Evolutionary conservation across 2,329 filamentous ascomycete species (phyloP).

Genomic region (Rutstroemia sp.): DNA sequence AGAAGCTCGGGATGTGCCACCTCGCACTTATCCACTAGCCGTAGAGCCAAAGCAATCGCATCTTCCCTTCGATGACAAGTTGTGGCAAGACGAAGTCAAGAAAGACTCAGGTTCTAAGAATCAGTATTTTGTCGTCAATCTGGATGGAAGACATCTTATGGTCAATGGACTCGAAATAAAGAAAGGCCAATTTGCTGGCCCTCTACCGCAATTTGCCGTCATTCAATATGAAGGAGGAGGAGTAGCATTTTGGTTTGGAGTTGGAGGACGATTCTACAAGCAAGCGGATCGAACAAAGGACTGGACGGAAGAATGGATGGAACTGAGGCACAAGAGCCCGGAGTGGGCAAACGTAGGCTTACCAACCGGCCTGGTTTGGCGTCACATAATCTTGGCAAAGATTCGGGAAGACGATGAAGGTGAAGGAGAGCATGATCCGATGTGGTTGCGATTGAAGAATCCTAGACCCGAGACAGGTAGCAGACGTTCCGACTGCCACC

Average conservation of each 20-base stretch:
- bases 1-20: conserved; percentile 15
- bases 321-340: conserved; percentile 10
- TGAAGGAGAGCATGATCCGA: conserved; percentile 1
- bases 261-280: conserved; percentile 16
- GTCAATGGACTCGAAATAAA: conserved; percentile 24
- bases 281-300: conserved; percentile 1
- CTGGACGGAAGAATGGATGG: conserved; percentile 11
- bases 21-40: conserved; percentile 15
- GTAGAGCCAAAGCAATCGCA: neutral
- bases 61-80: conserved; percentile 14
- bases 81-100: conserved; percentile 18
- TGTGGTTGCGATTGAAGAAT: conserved; percentile 6
- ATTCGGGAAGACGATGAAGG: conserved; percentile 4
- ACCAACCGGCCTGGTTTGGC: conserved; percentile 20
- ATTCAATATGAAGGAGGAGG: conserved; percentile 23
- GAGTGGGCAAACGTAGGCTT: conserved; percentile 14
- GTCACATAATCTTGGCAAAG: conserved; percentile 13
- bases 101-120: conserved; percentile 14
- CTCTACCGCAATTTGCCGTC: conserved; percentile 26
- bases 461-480: neutral
- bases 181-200: conserved; percentile 25
- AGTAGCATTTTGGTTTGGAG: conserved; percentile 25
- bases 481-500: neutral
- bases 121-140: conserved; percentile 25
- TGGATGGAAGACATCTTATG: conserved; percentile 19